These are phyloP conservation scores for Cercophora samala DNA, from an alignment of 495 filamentous ascomycete species.

Conservation along the genomic window DNA sequence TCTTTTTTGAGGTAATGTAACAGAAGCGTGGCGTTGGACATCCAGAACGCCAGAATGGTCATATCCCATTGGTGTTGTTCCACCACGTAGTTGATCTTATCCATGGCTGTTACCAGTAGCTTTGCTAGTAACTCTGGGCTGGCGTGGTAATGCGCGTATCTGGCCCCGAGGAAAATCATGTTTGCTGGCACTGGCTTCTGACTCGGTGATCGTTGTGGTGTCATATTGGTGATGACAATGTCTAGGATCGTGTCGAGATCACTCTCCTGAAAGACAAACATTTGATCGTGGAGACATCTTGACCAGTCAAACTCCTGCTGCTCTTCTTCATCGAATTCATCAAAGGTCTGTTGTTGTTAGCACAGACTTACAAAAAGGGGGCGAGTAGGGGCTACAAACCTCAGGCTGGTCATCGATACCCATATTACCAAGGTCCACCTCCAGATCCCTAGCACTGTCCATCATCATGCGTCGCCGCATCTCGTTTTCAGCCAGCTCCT, in stretches of 20 bases:
- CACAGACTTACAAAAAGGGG: not conserved
- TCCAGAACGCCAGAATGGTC: constrained; percentile 98
- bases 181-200: constrained; percentile 98
- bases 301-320: constrained; percentile 97
- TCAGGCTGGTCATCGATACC: constrained; percentile 95
- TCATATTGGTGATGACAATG: constrained; percentile 98
- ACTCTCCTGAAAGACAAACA: constrained; percentile 98
- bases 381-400: constrained; percentile 47
- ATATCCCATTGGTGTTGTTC: constrained; percentile 97
- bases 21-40: constrained; percentile 92
- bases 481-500: constrained; percentile 96
- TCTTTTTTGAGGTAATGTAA: constrained; percentile 98
- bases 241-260: constrained; percentile 87
- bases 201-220: constrained; percentile 86
- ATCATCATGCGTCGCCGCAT: constrained; percentile 98
- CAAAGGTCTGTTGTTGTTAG: constrained; percentile 55
- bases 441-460: constrained; percentile 95
- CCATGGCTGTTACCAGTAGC: constrained; percentile 80
- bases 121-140: constrained; percentile 78
- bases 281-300: constrained; percentile 92
- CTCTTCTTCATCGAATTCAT: constrained; percentile 84
- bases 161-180: constrained; percentile 88
- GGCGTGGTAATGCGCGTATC: constrained; percentile 96
- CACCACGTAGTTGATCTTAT: constrained; percentile 94
- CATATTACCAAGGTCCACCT: constrained; percentile 93